Percentiles rank a stretch among this genome's conserved stretches.
phyloP scores from a whole-genome alignment of 768 basidiomycete species.

The Fomitopsis serialis region DNA sequence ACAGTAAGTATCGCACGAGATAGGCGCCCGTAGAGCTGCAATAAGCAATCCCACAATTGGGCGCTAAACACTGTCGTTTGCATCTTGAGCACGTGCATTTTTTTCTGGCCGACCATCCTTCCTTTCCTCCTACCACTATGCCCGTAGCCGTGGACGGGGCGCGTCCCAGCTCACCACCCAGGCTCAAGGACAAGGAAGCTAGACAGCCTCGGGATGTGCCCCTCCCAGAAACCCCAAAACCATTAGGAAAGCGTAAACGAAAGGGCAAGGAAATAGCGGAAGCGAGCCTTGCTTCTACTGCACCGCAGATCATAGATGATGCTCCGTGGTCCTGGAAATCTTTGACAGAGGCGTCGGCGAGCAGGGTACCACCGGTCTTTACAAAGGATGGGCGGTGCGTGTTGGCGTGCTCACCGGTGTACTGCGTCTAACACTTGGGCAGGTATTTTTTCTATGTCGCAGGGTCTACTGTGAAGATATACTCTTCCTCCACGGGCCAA shows the following conservation, averaged over 20 bases:
- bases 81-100: constrained; percentile 21
- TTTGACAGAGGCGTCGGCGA: constrained; percentile 63
- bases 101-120: constrained; percentile 17
- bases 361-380: constrained; percentile 67
- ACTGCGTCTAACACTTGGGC: constrained; percentile 8
- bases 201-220: constrained; percentile 34
- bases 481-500: constrained; percentile 72
- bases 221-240: constrained; percentile 15
- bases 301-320: constrained; percentile 12
- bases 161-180: constrained; percentile 21
- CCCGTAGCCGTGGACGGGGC: constrained; percentile 24
- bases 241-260: constrained; percentile 23
- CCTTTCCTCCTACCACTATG: constrained; percentile 14
- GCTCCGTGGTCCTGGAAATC: constrained; percentile 61
- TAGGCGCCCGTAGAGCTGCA: too few species aligned
- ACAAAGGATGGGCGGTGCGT: constrained; percentile 83
- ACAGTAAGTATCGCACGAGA: too few species aligned
- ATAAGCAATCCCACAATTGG: neutral
- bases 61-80: neutral
- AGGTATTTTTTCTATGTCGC: constrained; percentile 90
- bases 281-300: constrained; percentile 9
- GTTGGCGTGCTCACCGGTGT: too few species aligned
- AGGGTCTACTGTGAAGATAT: constrained; percentile 78
- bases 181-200: constrained; percentile 24
- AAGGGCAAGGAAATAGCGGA: constrained; percentile 33